These are phyloP conservation scores for Hericium coralloides DNA, from an alignment of 768 basidiomycete genomes.

Conservation along the genomic window DNA sequence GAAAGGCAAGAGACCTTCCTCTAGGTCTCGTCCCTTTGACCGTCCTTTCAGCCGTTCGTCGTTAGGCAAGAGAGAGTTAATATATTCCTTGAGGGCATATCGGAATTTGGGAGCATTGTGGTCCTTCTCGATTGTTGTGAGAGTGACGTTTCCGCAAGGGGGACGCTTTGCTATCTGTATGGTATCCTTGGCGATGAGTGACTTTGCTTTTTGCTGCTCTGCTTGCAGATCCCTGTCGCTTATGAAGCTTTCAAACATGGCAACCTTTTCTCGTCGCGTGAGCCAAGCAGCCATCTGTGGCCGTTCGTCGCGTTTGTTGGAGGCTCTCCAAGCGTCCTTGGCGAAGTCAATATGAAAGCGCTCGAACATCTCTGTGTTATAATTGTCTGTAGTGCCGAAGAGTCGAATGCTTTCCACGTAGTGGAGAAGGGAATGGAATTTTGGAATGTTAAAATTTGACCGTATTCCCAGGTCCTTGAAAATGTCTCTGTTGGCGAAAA, in stretches of 20 bases:
- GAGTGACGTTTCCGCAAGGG: neutral
- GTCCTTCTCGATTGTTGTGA: neutral
- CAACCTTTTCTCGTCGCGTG: constrained; percentile 22
- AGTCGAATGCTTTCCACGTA: constrained; percentile 23
- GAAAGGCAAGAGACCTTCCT: neutral
- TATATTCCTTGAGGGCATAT: neutral
- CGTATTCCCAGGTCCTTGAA: constrained; percentile 28
- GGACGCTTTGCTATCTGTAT: neutral
- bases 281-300: constrained; percentile 32
- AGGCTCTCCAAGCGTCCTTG: constrained; percentile 27
- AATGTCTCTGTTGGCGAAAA: constrained; percentile 29
- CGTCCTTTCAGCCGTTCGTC: neutral
- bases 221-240: constrained; percentile 12
- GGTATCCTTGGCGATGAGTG: neutral
- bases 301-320: constrained; percentile 28
- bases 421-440: constrained; percentile 30
- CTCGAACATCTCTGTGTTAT: constrained; percentile 32
- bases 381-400: constrained; percentile 30
- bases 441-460: constrained; percentile 31
- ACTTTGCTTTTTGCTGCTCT: neutral
- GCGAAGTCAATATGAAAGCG: constrained; percentile 32
- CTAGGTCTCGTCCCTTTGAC: neutral
- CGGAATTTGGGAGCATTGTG: neutral
- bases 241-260: constrained; percentile 7
- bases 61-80: neutral